Conservation (phyloP, 2,329 filamentous ascomycete genomes). For the Gaeumannomyces sp. region DNA sequence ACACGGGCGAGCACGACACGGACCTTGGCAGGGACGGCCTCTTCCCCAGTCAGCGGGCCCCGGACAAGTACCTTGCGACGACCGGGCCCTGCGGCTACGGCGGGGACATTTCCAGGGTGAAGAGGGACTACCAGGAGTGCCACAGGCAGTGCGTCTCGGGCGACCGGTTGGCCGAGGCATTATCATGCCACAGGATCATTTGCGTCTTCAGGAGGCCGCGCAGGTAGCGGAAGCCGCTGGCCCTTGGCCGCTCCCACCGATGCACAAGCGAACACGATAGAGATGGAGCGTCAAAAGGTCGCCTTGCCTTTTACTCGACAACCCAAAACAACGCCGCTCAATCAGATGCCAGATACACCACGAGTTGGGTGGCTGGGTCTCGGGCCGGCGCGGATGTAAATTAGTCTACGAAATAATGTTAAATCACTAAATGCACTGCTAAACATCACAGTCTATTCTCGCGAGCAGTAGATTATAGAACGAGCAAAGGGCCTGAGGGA, state of each 20-base stretch:
- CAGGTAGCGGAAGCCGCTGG: neutral
- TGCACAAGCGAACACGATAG: too few species aligned
- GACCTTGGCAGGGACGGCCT: constrained; percentile 2
- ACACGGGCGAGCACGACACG: constrained; percentile 2
- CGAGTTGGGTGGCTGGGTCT: neutral
- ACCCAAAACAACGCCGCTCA: neutral
- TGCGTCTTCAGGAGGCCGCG: constrained; percentile 4
- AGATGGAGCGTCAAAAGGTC: neutral
- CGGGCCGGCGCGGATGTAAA: neutral
- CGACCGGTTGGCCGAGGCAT: neutral
- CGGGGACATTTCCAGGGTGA: neutral
- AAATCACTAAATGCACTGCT: neutral
- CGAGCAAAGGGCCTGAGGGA: too few species aligned
- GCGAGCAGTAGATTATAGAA: neutral
- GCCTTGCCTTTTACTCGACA: neutral
- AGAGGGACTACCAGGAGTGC: constrained; percentile 1
- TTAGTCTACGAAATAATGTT: neutral
- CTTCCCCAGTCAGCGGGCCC: neutral
- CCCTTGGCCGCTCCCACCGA: too few species aligned
- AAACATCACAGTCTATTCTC: neutral
- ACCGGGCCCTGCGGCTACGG: neutral
- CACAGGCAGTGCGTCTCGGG: neutral
- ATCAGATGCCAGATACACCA: too few species aligned
- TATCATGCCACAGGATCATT: neutral
- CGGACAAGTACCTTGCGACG: neutral